Conservation (phyloP, 768 basidiomycete genomes). For the Suillus fuscotomentosus region DNA sequence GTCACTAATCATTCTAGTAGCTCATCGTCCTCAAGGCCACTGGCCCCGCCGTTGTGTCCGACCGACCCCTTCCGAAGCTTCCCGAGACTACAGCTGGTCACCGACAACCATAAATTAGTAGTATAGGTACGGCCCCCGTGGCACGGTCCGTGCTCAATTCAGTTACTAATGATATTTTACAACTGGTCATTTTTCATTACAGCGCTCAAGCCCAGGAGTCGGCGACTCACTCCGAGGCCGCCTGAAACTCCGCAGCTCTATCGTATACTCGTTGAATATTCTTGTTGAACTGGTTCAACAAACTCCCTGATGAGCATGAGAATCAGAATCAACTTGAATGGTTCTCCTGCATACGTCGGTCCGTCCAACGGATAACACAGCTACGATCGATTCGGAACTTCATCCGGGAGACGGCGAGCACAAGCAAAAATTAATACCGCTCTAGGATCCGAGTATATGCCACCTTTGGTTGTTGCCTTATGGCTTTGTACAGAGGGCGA, state of each 20-base stretch:
- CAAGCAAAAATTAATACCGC: not conserved
- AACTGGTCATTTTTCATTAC: not conserved
- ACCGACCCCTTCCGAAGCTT: not conserved
- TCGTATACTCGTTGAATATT: not conserved
- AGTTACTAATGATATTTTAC: not conserved
- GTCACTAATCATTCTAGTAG: not conserved
- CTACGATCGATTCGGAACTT: not conserved
- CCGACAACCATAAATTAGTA: not conserved
- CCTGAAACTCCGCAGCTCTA: not conserved
- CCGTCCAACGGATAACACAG: not conserved
- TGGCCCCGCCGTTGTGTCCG: not conserved
- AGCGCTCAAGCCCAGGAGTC: not conserved
- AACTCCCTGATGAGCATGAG: too few species aligned
- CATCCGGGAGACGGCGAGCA: not conserved
- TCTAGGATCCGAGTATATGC: not conserved
- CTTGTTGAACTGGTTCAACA: too few species aligned
- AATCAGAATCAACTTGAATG: too few species aligned
- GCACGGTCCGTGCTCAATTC: not conserved
- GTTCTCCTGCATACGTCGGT: not conserved
- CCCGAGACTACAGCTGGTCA: not conserved
- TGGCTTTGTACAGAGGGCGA: not conserved
- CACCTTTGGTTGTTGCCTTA: not conserved
- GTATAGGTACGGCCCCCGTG: not conserved
- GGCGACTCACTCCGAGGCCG: not conserved
- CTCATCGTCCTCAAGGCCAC: not conserved